phyloP scores from a whole-genome alignment of 306 rosid species.

The Pyrus bretschneideri region DNA sequence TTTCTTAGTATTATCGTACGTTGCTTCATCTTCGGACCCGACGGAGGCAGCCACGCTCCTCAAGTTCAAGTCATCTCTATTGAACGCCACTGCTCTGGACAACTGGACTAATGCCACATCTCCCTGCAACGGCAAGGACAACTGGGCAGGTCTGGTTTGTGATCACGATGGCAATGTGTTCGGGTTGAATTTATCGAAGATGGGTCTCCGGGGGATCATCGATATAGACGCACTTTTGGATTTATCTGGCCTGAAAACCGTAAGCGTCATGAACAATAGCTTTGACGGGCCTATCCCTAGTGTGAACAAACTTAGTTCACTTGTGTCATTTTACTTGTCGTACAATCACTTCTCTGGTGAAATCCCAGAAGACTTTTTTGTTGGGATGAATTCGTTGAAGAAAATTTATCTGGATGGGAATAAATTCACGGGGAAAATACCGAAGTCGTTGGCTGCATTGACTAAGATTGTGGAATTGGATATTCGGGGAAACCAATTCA shows the following conservation, averaged over 20 bases:
- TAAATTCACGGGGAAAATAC: slow-evolving; percentile 49
- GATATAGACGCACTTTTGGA: slow-evolving; percentile 28
- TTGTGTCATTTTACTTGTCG: slow-evolving; percentile 45
- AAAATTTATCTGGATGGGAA: slow-evolving; percentile 49
- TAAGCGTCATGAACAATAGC: slow-evolving; percentile 53
- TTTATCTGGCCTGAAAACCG: slow-evolving; percentile 30
- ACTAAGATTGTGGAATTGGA: slow-evolving; percentile 48
- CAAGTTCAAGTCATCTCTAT: slow-evolving; percentile 40
- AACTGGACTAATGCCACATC: slow-evolving; percentile 26
- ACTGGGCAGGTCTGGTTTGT: slow-evolving; percentile 65
- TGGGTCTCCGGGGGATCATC: slow-evolving; percentile 55
- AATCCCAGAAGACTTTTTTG: slow-evolving; percentile 43
- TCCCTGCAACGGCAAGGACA: slow-evolving; percentile 13
- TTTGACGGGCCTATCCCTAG: slow-evolving; percentile 55
- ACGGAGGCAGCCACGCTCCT: slow-evolving; percentile 26
- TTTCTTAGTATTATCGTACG: neutral
- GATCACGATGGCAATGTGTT: neutral
- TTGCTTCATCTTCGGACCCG: slow-evolving; percentile 15
- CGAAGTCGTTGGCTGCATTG: slow-evolving; percentile 51
- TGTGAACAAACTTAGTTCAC: slow-evolving; percentile 32
- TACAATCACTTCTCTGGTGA: slow-evolving; percentile 51
- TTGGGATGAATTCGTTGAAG: slow-evolving; percentile 40
- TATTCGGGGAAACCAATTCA: slow-evolving; percentile 45
- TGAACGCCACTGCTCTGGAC: slow-evolving; percentile 29
- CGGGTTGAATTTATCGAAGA: slow-evolving; percentile 44